Evolutionary conservation across 495 filamentous ascomycete species (phyloP).

Genomic region (Recurvomyces mirabilis): DNA sequence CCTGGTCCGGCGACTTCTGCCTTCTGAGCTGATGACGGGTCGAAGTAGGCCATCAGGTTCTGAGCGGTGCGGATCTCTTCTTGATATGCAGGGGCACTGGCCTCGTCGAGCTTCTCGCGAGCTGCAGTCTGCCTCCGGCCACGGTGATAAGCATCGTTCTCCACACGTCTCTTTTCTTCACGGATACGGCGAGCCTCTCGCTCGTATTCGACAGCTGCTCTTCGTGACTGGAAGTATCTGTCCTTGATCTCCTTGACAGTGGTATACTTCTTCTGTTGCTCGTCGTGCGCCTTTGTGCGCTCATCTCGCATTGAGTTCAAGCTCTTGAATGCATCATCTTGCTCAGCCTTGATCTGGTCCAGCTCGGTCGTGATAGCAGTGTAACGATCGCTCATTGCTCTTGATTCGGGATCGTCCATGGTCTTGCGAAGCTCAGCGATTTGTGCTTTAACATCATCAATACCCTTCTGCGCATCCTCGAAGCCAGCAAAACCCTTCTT

Average conservation of each 20-base stretch:
- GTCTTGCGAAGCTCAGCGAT: slow-evolving; percentile 74
- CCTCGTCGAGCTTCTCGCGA: slow-evolving; percentile 76
- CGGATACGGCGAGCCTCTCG: slow-evolving; percentile 59
- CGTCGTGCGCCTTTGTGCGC: slow-evolving; percentile 63
- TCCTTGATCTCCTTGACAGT: slow-evolving; percentile 78
- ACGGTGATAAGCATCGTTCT: slow-evolving; percentile 62
- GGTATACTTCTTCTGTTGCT: slow-evolving; percentile 73
- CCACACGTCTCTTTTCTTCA: slow-evolving; percentile 66
- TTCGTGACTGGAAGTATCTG: slow-evolving; percentile 63
- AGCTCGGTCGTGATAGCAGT: slow-evolving; percentile 72
- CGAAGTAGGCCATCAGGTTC: slow-evolving; percentile 78
- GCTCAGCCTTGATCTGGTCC: slow-evolving; percentile 76
- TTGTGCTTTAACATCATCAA: slow-evolving; percentile 72
- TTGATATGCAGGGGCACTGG: slow-evolving; percentile 74
- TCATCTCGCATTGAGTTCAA: slow-evolving; percentile 81
- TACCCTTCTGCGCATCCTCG: slow-evolving; percentile 69
- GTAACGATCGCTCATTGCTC: slow-evolving; percentile 75
- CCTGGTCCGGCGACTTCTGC: slow-evolving; percentile 37
- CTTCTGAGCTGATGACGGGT: slow-evolving; percentile 56
- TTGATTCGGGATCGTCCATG: slow-evolving; percentile 84
- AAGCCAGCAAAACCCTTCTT: slow-evolving; percentile 80
- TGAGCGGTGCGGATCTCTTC: slow-evolving; percentile 84
- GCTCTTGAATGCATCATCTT: slow-evolving; percentile 77
- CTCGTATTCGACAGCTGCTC: slow-evolving; percentile 70
- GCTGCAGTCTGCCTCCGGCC: slow-evolving; percentile 74